Evolutionary conservation across 257 asterid species (phyloP), one percentile per base, ranked within the genome.

Genomic region (Penstemon barbatus): DNA sequence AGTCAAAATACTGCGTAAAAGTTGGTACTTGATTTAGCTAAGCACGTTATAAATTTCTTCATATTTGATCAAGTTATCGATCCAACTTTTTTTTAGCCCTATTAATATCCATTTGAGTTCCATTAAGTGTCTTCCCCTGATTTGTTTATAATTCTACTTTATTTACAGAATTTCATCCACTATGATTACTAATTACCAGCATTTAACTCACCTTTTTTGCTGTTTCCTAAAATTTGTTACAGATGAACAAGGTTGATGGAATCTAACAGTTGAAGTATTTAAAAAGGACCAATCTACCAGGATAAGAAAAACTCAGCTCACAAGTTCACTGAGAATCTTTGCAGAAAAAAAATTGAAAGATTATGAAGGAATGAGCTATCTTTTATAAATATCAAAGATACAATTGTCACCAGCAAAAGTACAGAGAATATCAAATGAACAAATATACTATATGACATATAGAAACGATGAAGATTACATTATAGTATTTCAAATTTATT

Each of bases 291-390:
- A 65, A 55, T 64, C 65, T 66, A 66, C 77, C 66, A 77, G 84
- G 81, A 78, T 79, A 78, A 71, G 84, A 75, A 86, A 74, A 85
- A 81, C 90, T 79, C 87, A 79, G 84, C 81, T 74, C 69, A 75
- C 84, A 83, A 72, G 66, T 70, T 78, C 77, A 85, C 84, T 55
- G 81, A 77, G 85, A 83, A 71, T 78, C 80, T 71, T 80, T 77
- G 82, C 56, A 84, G 80, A 81, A 78, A 81, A 74, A 81, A 74
- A 75, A 84, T 77, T 76, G 81, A 77, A 80, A 79, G 82, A 77
- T 64, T 61, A 83, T 79, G 66, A 63, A 74, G 63, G 70, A 42
- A 57, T 40, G 51, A 53, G 43, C 52, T 61, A 61, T 73, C 59
- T 63, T 53, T 64, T 11, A 10, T 6, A 25, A 36, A 56, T 54